phyloP scores from a whole-genome alignment of 129 eudicot genomes.

The Flaveria ramosissima region DNA sequence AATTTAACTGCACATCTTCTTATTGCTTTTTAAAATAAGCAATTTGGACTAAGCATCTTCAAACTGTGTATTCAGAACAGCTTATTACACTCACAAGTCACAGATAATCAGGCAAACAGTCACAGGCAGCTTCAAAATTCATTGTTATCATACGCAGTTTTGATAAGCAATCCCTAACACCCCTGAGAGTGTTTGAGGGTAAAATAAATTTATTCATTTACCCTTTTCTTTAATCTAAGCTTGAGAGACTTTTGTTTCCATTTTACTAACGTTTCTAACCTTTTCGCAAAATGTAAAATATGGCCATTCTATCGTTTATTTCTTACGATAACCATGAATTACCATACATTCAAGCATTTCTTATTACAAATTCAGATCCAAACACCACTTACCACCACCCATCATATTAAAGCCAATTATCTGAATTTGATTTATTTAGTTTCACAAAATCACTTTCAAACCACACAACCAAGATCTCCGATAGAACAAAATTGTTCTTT shows the following conservation, averaged over 20 bases:
- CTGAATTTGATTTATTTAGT: neutral
- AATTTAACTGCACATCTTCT: neutral
- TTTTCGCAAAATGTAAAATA: neutral
- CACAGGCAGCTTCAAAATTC: too few relatives aligned
- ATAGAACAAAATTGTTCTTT: neutral
- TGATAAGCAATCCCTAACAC: too few relatives aligned
- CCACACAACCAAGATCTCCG: neutral
- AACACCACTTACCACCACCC: neutral
- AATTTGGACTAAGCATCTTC: too few relatives aligned
- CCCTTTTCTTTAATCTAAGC: neutral
- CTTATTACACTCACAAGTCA: too few relatives aligned
- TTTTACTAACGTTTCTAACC: neutral
- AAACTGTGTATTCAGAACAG: too few relatives aligned
- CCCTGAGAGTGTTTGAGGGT: neutral
- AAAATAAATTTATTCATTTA: neutral
- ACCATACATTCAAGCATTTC: neutral
- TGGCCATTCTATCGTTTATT: neutral
- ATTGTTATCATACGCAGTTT: too few relatives aligned
- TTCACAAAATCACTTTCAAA: constrained; percentile 5
- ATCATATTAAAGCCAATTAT: neutral
- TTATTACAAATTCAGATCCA: constrained; percentile 3
- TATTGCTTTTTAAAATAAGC: neutral
- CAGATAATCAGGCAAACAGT: too few relatives aligned
- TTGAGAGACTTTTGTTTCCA: neutral
- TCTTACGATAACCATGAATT: neutral